Evolutionary conservation across 306 rosid genomes (phyloP), one percentile per base, ranked within the genome.

Genomic region (Gillenia trifoliata): DNA sequence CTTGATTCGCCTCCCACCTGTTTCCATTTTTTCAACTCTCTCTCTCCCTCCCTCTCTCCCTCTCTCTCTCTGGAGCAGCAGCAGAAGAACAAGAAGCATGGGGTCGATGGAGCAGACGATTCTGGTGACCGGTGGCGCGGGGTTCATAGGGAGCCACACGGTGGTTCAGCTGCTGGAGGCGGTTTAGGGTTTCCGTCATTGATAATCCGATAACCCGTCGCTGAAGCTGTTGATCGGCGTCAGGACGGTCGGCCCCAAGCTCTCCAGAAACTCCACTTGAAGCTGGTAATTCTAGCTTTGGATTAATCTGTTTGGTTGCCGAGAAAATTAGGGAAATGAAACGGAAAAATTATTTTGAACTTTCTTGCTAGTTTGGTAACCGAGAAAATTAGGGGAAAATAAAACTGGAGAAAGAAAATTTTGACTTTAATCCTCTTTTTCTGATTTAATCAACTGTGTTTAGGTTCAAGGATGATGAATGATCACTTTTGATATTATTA

Each of bases 61-160:
- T 62, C 8, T 11, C 12, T 36, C 31, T 17, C 26, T 7, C 12
- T 28, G n/a, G 23, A 15, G 29, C 17, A 19, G 56, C 22, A 22
- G 54, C n/a, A n/a, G 8, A 36, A 20, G 23, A 6, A 8, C 22
- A 19, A 6, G 56, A 29, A 29, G 1, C 50, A 77, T 89, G 83
- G 88, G 85, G 87, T 89, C 78, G 20, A 79, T 69, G 9, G 86
- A 74, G 60, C 89, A 83, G 80, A 84, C 76, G 71, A 85, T 94
- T 65, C 88, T 94, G 43, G 93, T 91, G 1, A 94, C 98, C 29
- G 97, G 97, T 0, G 96, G 97, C 5, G 93, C 98, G 4, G 95
- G 98, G 0, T 94, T 91, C 84, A 89, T 94, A 15, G 97, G 96
- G 45, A 87, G 86, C 69, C 98, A 94, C 88, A 94, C 98, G 12